Evolutionary conservation across 1,284 basidiomycete species (phyloP).

Genomic region (Agaricales sp.): DNA sequence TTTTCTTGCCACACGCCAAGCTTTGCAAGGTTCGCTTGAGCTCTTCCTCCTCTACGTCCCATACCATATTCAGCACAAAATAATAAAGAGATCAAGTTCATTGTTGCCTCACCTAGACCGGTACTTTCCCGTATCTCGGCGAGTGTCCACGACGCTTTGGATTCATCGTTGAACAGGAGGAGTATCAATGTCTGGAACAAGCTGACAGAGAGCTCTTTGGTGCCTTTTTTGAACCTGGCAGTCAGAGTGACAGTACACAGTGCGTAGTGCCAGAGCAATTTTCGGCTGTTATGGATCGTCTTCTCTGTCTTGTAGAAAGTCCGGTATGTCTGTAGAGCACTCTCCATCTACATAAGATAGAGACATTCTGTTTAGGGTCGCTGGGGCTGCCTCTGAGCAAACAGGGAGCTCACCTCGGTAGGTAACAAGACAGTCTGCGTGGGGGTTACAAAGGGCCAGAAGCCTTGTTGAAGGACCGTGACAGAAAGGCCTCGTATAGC

Average conservation of each 20-base stretch:
- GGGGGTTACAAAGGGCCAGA: constrained; percentile 58
- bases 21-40: constrained; percentile 84
- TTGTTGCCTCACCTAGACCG: constrained; percentile 66
- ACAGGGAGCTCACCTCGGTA: constrained; percentile 27
- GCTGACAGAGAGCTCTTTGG: constrained; percentile 86
- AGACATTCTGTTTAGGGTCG: too few species aligned
- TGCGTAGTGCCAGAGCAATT: constrained; percentile 75
- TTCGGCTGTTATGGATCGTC: constrained; percentile 48
- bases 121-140: constrained; percentile 62
- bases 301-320: constrained; percentile 61
- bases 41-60: constrained; percentile 53
- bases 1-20: constrained; percentile 84
- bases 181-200: constrained; percentile 85
- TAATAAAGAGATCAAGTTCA: constrained; percentile 6
- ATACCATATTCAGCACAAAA: background rate
- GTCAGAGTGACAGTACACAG: constrained; percentile 70
- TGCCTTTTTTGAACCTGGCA: constrained; percentile 57
- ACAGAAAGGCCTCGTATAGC: constrained; percentile 38
- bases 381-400: too few species aligned
- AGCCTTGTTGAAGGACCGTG: constrained; percentile 66
- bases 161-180: constrained; percentile 78
- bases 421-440: constrained; percentile 44
- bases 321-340: constrained; percentile 50
- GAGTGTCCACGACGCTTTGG: constrained; percentile 42
- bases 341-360: constrained; percentile 48